Evolutionary conservation across 306 rosid genomes (phyloP), one percentile per base, ranked within the genome.

Genomic region (Ceratonia siliqua): DNA sequence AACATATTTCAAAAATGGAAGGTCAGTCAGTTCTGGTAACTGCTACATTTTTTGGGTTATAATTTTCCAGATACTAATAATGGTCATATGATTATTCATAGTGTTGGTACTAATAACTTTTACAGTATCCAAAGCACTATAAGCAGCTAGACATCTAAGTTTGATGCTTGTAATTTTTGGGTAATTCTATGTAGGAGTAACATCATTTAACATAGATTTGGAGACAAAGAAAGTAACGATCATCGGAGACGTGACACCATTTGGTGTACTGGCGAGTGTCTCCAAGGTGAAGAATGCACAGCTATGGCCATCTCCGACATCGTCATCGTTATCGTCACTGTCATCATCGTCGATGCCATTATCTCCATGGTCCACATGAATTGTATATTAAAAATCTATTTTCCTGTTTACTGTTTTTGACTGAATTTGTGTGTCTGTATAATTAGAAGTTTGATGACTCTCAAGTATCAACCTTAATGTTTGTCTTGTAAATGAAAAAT

Each of bases 231-330:
- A 87, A 82, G 99, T 94, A 73, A 94, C 89, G 2, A 88, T 94
- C 6, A 73, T 79, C 0, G 99, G 99, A 63, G 84, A 87, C 15
- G 90, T 94, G 79, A 92, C 85, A 0, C 96, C 97, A 28, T 77
- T 85, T 36, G 89, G 77, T 14, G 97, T 86, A 43, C 75, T 94
- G 8, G 86, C 83, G 11, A 94, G 96, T 72, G 87, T 94, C 6
- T 90, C 96, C 13, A 87, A 90, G 85, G 99, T 94, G 68, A 94
- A 92, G 85, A 85, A 72, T 18, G 96, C 99, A 13, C 92, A 94
- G 62, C 86, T 92, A 5, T 94, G 97, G 99, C 78, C 88, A 13
- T 83, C 87, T 64, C 78, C 90, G 32, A 50, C 81, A 33, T 38
- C 83, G 2, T 56, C 88, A 21, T 48, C 77, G n/a, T 36, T 27